Evolutionary conservation across 202 grass and related monocot species (phyloP).

Genomic region (Zizania palustris): DNA sequence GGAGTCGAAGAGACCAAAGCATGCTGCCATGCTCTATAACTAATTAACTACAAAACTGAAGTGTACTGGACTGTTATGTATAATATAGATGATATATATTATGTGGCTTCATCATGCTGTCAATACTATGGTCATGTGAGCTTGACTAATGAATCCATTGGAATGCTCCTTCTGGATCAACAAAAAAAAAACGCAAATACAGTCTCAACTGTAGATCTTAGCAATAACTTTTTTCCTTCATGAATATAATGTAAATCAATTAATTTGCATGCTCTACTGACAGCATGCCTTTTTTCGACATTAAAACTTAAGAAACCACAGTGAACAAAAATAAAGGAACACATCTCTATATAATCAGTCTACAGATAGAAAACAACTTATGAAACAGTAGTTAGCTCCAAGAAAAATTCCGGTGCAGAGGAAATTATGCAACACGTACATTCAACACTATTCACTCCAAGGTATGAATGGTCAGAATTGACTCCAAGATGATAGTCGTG

Average conservation of each 20-base stretch:
- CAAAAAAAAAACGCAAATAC: not conserved
- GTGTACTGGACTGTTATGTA: not conserved
- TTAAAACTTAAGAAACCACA: not conserved
- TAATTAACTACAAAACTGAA: not conserved
- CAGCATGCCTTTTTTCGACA: constrained; percentile 11
- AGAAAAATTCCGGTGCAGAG: constrained; percentile 12
- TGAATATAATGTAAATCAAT: constrained; percentile 23
- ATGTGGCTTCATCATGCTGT: constrained; percentile 5
- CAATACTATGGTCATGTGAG: constrained; percentile 16
- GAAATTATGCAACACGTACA: not conserved
- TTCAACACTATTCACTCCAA: not conserved
- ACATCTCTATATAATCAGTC: constrained; percentile 5
- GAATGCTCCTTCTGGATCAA: not conserved
- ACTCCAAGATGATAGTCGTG: constrained; percentile 3
- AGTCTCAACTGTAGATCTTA: constrained; percentile 8
- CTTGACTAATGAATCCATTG: constrained; percentile 32
- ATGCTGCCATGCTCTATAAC: no score
- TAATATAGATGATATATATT: constrained; percentile 11
- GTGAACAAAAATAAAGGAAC: constrained; percentile 1
- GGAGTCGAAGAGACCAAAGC: not conserved
- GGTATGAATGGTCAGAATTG: not conserved
- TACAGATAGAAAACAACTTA: constrained; percentile 29
- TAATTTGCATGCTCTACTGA: constrained; percentile 25
- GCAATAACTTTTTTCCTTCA: constrained; percentile 32
- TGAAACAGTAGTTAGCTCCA: constrained; percentile 19